Evolutionary conservation across 2,329 filamentous ascomycete genomes (phyloP).

Genomic region (Trichoderma sp.): DNA sequence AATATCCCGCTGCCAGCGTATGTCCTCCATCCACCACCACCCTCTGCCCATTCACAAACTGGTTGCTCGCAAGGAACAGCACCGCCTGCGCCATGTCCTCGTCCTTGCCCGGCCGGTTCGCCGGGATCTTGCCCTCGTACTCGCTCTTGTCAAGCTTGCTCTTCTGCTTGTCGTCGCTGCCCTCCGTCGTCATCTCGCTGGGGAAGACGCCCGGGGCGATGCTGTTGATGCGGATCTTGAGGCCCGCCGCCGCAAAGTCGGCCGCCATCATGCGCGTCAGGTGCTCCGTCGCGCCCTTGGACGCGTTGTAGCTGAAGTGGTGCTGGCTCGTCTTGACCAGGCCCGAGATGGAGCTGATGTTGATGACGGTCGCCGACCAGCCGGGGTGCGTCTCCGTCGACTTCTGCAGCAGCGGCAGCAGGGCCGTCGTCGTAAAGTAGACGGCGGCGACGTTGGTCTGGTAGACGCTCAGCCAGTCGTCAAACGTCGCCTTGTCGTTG

Average conservation of each 20-base stretch:
- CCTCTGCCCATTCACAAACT: conserved; percentile 50
- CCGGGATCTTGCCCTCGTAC: conserved; percentile 59
- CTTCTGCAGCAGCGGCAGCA: conserved; percentile 63
- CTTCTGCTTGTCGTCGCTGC: conserved; percentile 55
- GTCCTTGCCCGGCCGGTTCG: conserved; percentile 67
- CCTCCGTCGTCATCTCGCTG: conserved; percentile 69
- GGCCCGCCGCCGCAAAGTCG: conserved; percentile 59
- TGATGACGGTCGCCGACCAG: conserved; percentile 64
- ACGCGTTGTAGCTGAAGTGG: conserved; percentile 66
- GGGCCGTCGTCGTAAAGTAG: conserved; percentile 65
- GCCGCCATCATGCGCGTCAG: conserved; percentile 64
- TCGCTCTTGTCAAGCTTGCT: conserved; percentile 59
- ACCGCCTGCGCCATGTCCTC: conserved; percentile 71
- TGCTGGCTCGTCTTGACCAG: conserved; percentile 64
- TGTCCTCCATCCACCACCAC: conserved; percentile 51
- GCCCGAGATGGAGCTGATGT: conserved; percentile 69
- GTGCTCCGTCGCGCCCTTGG: conserved; percentile 67
- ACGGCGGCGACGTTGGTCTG: conserved; percentile 73
- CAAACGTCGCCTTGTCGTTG: conserved; percentile 56
- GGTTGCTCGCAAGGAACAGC: conserved; percentile 54
- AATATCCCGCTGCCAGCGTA: conserved; percentile 43
- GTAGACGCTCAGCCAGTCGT: conserved; percentile 73
- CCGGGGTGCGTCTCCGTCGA: conserved; percentile 46
- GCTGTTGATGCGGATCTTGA: conserved; percentile 69
- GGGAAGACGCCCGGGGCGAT: conserved; percentile 73